phyloP scores from a whole-genome alignment of 768 basidiomycete genomes.

The Podaxis sp. region DNA sequence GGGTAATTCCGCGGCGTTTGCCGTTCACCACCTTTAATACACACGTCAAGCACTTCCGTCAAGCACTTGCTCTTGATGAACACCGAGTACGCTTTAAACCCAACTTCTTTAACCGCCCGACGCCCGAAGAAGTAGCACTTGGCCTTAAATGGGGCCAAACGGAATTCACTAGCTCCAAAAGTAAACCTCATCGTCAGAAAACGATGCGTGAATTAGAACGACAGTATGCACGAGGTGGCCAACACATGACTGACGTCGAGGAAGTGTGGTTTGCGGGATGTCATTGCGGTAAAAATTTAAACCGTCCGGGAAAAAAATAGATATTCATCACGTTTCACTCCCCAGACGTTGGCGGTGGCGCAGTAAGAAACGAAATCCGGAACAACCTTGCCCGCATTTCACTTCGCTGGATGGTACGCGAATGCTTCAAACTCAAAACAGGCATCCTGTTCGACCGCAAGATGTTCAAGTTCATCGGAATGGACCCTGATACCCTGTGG shows the following conservation, averaged over 20 bases:
- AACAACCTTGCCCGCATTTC: slow-evolving; percentile 70
- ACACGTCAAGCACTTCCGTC: slow-evolving; percentile 64
- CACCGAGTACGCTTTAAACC: slow-evolving; percentile 59
- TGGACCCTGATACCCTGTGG: slow-evolving; percentile 46
- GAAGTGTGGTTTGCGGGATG: slow-evolving; percentile 84
- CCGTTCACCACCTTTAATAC: slow-evolving; percentile 67
- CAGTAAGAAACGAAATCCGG: slow-evolving; percentile 52
- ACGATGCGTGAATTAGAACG: slow-evolving; percentile 41
- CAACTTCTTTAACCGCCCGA: slow-evolving; percentile 45
- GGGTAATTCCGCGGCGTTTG: slow-evolving; percentile 60
- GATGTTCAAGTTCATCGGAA: slow-evolving; percentile 43
- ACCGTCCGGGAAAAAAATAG: not conserved
- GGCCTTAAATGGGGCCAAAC: slow-evolving; percentile 53
- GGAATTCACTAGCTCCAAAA: slow-evolving; percentile 31
- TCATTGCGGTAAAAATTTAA: slow-evolving; percentile 53
- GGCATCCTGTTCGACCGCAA: slow-evolving; percentile 60
- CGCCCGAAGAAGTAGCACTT: slow-evolving; percentile 35
- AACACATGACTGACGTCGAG: slow-evolving; percentile 53
- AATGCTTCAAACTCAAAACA: slow-evolving; percentile 55
- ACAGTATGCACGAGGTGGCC: slow-evolving; percentile 33
- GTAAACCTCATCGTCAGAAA: slow-evolving; percentile 27
- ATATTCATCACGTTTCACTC: not conserved
- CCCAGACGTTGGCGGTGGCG: slow-evolving; percentile 75
- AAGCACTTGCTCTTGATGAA: slow-evolving; percentile 71
- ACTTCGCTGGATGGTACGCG: slow-evolving; percentile 75